Evolutionary conservation across 2,329 filamentous ascomycete species (phyloP).

Genomic region (Penicillium sp.): DNA sequence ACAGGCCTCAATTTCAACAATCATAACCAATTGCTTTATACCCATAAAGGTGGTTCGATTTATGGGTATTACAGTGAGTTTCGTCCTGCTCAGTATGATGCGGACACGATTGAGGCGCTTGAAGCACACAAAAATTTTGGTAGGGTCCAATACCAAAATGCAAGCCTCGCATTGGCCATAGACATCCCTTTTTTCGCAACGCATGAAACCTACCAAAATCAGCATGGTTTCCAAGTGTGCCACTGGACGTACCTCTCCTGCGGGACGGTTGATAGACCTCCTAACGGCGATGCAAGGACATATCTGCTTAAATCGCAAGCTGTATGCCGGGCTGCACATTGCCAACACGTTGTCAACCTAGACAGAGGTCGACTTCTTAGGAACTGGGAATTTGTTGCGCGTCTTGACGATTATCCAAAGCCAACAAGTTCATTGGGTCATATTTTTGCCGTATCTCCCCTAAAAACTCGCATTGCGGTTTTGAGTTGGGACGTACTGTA

Average conservation of each 20-base stretch:
- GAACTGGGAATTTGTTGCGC: slow-evolving; percentile 34
- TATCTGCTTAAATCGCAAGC: slow-evolving; percentile 36
- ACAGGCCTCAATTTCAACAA: slow-evolving; percentile 35
- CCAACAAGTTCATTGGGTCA: slow-evolving; percentile 34
- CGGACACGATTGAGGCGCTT: not conserved
- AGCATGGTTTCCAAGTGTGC: slow-evolving; percentile 21
- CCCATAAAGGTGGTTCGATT: slow-evolving; percentile 28
- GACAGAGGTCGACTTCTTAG: slow-evolving; percentile 38
- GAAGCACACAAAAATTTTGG: slow-evolving; percentile 6
- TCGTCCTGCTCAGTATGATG: slow-evolving; percentile 6
- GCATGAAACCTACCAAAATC: slow-evolving; percentile 22
- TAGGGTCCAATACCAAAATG: not conserved
- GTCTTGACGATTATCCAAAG: slow-evolving; percentile 32
- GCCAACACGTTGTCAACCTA: slow-evolving; percentile 33
- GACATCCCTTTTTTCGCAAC: slow-evolving; percentile 38
- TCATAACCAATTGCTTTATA: slow-evolving; percentile 33
- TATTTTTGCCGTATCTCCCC: slow-evolving; percentile 32
- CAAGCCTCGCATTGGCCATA: slow-evolving; percentile 31
- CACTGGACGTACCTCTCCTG: slow-evolving; percentile 40
- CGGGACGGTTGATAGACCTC: slow-evolving; percentile 32
- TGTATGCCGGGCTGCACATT: slow-evolving; percentile 23
- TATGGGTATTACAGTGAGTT: slow-evolving; percentile 32
- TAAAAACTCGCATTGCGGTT: slow-evolving; percentile 38
- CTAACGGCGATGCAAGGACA: slow-evolving; percentile 32
- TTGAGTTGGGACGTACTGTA: slow-evolving; percentile 41